Conservation (phyloP, 352 stramenopile species). For the Phytophthora sojae region DNA sequence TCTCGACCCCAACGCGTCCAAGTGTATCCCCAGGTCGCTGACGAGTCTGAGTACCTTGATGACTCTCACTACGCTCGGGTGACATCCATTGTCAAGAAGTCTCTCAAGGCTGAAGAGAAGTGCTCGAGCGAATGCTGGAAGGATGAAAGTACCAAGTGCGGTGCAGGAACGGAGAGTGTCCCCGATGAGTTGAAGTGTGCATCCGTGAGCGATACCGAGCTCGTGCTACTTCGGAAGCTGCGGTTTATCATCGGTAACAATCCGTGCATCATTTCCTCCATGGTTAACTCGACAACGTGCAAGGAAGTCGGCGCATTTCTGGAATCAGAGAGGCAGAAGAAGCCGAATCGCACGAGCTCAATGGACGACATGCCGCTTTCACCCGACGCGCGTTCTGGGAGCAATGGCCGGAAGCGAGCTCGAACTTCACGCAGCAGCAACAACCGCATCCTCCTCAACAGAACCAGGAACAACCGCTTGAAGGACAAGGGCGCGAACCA, state of each 20-base stretch:
- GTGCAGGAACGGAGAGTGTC: background rate
- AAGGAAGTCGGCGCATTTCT: conserved; percentile 64
- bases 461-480: conserved; percentile 66
- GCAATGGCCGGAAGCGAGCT: conserved; percentile 55
- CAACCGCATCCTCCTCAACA: conserved; percentile 70
- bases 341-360: conserved; percentile 24
- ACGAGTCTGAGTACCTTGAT: conserved; percentile 76
- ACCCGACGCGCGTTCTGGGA: conserved; percentile 43
- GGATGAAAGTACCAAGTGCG: background rate
- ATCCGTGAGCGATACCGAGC: conserved; percentile 40
- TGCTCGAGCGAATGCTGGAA: conserved; percentile 66
- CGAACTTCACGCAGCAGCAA: conserved; percentile 53
- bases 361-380: conserved; percentile 51
- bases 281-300: conserved; percentile 66
- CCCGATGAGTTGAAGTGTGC: conserved; percentile 11
- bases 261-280: conserved; percentile 67
- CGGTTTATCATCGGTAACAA: conserved; percentile 65
- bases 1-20: conserved; percentile 39
- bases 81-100: conserved; percentile 53
- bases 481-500: conserved; percentile 71
- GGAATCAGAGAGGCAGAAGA: conserved; percentile 48
- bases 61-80: conserved; percentile 60
- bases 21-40: conserved; percentile 32
- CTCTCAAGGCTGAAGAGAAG: conserved; percentile 26
- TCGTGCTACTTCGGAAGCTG: conserved; percentile 67